Conservation (phyloP, 1,139 yeast genomes). For the Arxiozyma slooffiae region DNA sequence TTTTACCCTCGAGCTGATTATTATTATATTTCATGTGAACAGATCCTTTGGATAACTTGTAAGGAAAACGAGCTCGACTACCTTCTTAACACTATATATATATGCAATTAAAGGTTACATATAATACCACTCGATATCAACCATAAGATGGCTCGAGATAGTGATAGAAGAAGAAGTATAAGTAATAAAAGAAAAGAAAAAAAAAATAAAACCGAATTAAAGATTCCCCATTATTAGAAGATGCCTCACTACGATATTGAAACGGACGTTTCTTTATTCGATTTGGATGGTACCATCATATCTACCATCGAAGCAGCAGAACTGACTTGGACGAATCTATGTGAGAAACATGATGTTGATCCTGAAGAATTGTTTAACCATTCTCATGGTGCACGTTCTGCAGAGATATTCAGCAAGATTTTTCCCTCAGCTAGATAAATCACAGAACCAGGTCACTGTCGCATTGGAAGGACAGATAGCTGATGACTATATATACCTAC, state of each 20-base stretch:
- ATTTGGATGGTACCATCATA: constrained; percentile 70
- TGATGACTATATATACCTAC: constrained; percentile 50
- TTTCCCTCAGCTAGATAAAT: constrained; percentile 57
- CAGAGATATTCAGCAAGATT: constrained; percentile 54
- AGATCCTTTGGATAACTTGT: no score
- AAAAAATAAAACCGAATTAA: no score
- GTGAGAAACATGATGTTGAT: constrained; percentile 51
- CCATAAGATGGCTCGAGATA: no score
- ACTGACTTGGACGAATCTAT: constrained; percentile 59
- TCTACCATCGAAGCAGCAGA: constrained; percentile 66
- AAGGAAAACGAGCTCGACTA: no score
- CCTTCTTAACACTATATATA: no score
- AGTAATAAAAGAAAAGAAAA: no score
- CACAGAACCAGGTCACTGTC: constrained; percentile 41
- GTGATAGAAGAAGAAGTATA: no score
- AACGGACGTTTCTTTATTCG: constrained; percentile 41
- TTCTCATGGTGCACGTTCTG: constrained; percentile 65
- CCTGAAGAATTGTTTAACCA: constrained; percentile 58
- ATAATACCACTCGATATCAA: no score
- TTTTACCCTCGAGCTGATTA: no score
- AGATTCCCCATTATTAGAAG: not conserved
- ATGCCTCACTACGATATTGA: constrained; percentile 20
- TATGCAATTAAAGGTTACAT: no score
- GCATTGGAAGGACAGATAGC: constrained; percentile 59
- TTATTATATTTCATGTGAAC: no score